Evolutionary conservation across 1,284 basidiomycete genomes (phyloP).

Genomic region (Ceratobasidium sp.): DNA sequence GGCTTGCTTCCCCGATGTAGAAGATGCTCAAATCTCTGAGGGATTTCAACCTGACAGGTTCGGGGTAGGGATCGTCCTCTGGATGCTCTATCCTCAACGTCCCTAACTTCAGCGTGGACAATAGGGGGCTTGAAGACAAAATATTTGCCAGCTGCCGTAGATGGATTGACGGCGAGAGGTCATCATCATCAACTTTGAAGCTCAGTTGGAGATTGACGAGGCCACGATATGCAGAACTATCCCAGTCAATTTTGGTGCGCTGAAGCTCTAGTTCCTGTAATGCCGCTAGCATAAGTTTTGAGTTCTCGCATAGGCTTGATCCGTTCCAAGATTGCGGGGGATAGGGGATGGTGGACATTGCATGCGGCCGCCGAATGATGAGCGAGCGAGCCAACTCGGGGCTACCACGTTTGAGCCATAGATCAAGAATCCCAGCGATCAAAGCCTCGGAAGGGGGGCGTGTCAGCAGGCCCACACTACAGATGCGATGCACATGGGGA

Average conservation of each 20-base stretch:
- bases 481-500: neutral
- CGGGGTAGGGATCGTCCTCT: neutral
- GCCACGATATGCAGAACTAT: neutral
- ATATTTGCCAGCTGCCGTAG: neutral
- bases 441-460: neutral
- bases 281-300: neutral
- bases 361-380: neutral
- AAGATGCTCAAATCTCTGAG: neutral
- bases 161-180: neutral
- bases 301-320: neutral
- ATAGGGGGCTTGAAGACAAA: neutral
- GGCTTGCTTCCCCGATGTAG: neutral
- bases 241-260: neutral
- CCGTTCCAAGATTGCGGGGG: neutral
- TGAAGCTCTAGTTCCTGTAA: neutral
- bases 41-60: neutral
- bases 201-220: neutral
- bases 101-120: neutral
- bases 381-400: neutral
- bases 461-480: neutral
- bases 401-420: neutral
- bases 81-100: neutral
- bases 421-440: neutral
- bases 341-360: neutral
- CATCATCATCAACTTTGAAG: neutral